phyloP scores from a whole-genome alignment of 192 early-diverging fungal species.

The Glomus cerebriforme region DNA sequence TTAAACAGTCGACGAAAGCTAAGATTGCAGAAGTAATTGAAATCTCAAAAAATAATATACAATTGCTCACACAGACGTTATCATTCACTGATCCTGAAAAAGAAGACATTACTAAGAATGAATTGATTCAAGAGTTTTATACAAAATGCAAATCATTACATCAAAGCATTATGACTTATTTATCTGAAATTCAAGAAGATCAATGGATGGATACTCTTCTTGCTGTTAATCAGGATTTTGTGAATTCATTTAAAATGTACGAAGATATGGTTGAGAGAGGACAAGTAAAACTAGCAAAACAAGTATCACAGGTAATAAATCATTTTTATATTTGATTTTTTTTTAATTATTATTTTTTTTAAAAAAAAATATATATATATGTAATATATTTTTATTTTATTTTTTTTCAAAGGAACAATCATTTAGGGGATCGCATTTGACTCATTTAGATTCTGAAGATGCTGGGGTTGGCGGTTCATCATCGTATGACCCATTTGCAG shows the following conservation, averaged over 20 bases:
- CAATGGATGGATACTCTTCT: conserved; percentile 52
- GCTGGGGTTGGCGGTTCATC: conserved; percentile 15
- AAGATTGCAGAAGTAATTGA: conserved; percentile 49
- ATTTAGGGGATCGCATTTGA: not conserved
- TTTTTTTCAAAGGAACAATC: not conserved
- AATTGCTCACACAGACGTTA: conserved; percentile 52
- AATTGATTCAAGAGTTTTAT: conserved; percentile 59
- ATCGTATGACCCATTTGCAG: conserved; percentile 35
- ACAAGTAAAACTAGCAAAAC: conserved; percentile 43
- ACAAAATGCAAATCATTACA: conserved; percentile 50
- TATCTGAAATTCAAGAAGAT: conserved; percentile 48
- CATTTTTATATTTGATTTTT: not conserved
- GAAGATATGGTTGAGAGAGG: conserved; percentile 59
- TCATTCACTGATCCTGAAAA: conserved; percentile 54
- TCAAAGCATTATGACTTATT: conserved; percentile 43
- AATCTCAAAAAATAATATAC: conserved; percentile 53
- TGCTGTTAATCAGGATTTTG: conserved; percentile 51
- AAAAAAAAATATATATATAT: not conserved
- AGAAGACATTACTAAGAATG: conserved; percentile 58
- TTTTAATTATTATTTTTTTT: too few species aligned
- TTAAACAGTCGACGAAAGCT: not conserved
- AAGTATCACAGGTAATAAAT: conserved; percentile 38
- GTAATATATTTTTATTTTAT: not conserved
- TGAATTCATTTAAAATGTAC: conserved; percentile 56
- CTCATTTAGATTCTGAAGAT: not conserved